Percentiles rank a stretch among this genome's conserved stretches.
Conservation (phyloP, 768 basidiomycete genomes). For the Lactarius deliciosus region DNA sequence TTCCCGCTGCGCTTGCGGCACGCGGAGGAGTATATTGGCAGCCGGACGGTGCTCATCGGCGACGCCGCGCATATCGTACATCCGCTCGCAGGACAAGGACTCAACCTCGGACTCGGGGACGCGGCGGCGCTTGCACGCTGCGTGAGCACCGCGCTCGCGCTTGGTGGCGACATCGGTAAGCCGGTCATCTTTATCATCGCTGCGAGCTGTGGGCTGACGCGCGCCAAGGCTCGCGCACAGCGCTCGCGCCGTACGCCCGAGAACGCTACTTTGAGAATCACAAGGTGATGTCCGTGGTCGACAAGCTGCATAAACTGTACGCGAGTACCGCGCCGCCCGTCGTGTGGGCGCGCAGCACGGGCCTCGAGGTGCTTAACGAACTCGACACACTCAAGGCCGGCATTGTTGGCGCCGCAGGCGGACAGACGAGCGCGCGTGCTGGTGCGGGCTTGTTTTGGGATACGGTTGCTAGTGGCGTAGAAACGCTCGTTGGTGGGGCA, state of each 20-base stretch:
- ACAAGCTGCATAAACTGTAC: conserved; percentile 91
- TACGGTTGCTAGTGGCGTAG: conserved; percentile 45
- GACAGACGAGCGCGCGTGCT: conserved; percentile 28
- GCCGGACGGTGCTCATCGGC: conserved; percentile 86
- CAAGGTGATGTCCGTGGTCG: conserved; percentile 75
- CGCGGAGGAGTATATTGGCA: conserved; percentile 82
- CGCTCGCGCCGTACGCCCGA: conserved; percentile 73
- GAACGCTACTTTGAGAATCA: conserved; percentile 88
- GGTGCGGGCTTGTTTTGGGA: conserved; percentile 29
- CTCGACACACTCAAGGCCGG: conserved; percentile 77
- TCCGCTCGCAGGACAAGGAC: conserved; percentile 93
- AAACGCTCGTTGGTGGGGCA: conserved; percentile 42
- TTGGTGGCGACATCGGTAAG: conserved; percentile 84
- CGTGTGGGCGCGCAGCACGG: conserved; percentile 85
- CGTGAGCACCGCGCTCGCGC: conserved; percentile 53
- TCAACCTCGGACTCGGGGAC: conserved; percentile 92
- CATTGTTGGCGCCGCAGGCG: conserved; percentile 80
- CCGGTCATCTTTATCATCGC: conserved; percentile 31
- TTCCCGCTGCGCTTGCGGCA: conserved; percentile 91
- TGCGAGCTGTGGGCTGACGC: not conserved
- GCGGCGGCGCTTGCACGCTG: conserved; percentile 68
- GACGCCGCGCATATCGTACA: conserved; percentile 96
- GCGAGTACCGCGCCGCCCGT: conserved; percentile 60
- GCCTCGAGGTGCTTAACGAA: conserved; percentile 90
- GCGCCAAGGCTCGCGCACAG: conserved; percentile 64